Conservation (phyloP, 768 basidiomycete genomes). For the Hemileccinum impolitum region DNA sequence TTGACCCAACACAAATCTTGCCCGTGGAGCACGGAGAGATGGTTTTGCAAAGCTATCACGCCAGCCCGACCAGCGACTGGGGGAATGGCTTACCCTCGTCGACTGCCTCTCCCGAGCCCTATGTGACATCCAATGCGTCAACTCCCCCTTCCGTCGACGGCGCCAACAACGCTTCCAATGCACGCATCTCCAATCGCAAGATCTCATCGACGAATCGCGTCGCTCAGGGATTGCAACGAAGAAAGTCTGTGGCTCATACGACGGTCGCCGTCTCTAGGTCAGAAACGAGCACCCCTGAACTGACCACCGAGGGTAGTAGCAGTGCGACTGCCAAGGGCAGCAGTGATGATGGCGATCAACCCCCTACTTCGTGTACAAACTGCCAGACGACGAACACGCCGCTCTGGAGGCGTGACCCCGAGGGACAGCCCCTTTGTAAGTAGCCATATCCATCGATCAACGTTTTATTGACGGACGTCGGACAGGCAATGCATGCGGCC, state of each 20-base stretch:
- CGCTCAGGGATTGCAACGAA: slow-evolving; percentile 53
- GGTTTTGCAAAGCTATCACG: slow-evolving; percentile 53
- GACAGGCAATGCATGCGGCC: slow-evolving; percentile 83
- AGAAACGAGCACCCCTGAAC: slow-evolving; percentile 67
- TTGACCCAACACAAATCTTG: slow-evolving; percentile 89
- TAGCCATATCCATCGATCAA: slow-evolving; percentile 16
- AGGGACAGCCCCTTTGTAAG: slow-evolving; percentile 88
- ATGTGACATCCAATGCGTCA: slow-evolving; percentile 64
- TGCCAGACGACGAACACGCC: slow-evolving; percentile 96
- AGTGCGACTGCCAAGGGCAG: slow-evolving; percentile 36
- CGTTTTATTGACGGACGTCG: slow-evolving; percentile 13
- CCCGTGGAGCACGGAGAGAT: slow-evolving; percentile 41
- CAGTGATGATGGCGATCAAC: slow-evolving; percentile 64
- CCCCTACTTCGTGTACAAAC: slow-evolving; percentile 87
- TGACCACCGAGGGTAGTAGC: slow-evolving; percentile 33
- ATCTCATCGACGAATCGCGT: slow-evolving; percentile 64
- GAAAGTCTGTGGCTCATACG: slow-evolving; percentile 38
- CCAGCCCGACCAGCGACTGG: slow-evolving; percentile 85
- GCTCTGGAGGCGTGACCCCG: slow-evolving; percentile 88
- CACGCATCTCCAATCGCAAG: slow-evolving; percentile 46
- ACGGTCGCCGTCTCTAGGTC: slow-evolving; percentile 40
- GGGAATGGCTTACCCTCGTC: slow-evolving; percentile 67
- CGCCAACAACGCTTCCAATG: slow-evolving; percentile 26
- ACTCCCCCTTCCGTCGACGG: slow-evolving; percentile 70
- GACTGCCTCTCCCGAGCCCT: slow-evolving; percentile 73